phyloP scores from a whole-genome alignment of 441 rosid genomes.

The Cnidoscolus chayamansa region DNA sequence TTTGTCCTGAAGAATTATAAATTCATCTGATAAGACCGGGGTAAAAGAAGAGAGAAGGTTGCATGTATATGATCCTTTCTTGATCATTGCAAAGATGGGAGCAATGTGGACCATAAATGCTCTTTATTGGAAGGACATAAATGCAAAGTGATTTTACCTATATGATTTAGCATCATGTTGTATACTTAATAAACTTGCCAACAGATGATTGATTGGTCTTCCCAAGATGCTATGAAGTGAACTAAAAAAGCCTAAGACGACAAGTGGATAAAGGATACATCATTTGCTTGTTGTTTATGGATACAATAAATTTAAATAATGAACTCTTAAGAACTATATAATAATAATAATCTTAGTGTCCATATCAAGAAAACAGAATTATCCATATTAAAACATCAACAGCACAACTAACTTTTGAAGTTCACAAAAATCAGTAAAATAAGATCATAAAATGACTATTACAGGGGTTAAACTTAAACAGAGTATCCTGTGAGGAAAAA shows the following conservation, averaged over 20 bases:
- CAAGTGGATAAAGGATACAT: too few species aligned
- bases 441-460: not conserved
- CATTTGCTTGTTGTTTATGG: too few species aligned
- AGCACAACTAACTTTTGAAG: not conserved
- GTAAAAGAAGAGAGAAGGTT: not conserved
- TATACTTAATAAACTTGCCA: not conserved
- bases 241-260: too few species aligned
- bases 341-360: not conserved
- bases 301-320: not conserved
- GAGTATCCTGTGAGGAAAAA: too few species aligned
- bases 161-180: conserved; percentile 4
- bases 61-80: not conserved
- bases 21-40: not conserved
- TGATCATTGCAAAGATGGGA: too few species aligned
- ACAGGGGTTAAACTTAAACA: not conserved
- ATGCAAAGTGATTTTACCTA: not conserved
- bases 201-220: not conserved
- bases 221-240: too few species aligned
- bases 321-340: not conserved
- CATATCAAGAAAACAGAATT: not conserved
- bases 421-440: conserved; percentile 4
- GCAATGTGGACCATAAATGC: not conserved
- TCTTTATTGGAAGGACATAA: not conserved
- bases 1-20: not conserved
- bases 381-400: not conserved